Base-by-base conservation (phyloP, 331 rosid genomes). In the Dryas integrifolia region DNA sequence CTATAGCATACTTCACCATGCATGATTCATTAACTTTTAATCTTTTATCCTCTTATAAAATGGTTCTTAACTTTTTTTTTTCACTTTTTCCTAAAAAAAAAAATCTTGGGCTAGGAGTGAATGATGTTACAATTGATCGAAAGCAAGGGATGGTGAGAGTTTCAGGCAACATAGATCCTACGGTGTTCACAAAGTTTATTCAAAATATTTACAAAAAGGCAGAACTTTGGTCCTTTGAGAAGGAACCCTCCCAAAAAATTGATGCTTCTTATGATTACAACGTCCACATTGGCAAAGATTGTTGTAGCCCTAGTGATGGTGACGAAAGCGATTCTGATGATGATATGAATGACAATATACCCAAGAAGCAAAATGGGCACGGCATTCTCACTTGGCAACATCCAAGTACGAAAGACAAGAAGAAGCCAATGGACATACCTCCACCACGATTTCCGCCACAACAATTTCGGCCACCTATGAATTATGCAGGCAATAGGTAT, bases 211-310 rank as follows among this genome's bases (percentile, higher is more conserved):
- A 53, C 58, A 68, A 75, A 56, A 30, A 18, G 6, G 79, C 67
- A 30, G 79, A 65, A 56, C 79, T 75, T 75, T 56, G 65, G 71
- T 63, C 77, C 45, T 74, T 74, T 12, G 55, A 63, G 2, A 75
- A 46, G 44, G 59, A 47, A 26, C 67, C 78, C 44, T 49, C 7
- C 49, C 14, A 18, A 73, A 7, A 30, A 21, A 13, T 16, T 45
- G 38, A 2, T 45, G 16, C 26, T 5, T 49, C 41, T 45, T 13
- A 57, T 11, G 21, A 59, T 18, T 35, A 11, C 65, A 59, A 35
- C 45, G 0, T 59, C 45, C 65, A 35, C 5, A 26, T 47, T 67
- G 72, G 58, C 16, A 6, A 49, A 5, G 38, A 46, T 7, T 16
- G 35, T 30, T 30, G 35, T 30, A 1, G 24, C 15, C 3, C 24